phyloP scores from a whole-genome alignment of 1,139 yeast genomes.

The Nakaseomyces bracarensis region DNA sequence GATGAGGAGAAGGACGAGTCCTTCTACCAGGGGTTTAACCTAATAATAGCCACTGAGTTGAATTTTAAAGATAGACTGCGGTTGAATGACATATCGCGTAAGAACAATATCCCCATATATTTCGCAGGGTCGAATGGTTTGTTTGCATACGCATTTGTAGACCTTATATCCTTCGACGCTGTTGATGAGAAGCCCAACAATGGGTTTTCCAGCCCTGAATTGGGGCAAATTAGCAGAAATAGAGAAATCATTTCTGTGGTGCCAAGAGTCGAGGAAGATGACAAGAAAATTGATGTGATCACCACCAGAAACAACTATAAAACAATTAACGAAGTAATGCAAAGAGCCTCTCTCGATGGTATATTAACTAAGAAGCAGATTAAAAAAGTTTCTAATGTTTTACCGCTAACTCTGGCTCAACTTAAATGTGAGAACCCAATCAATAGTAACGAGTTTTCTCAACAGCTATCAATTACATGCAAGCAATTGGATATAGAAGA shows the following conservation, averaged over 20 bases:
- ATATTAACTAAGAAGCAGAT: conserved; percentile 49
- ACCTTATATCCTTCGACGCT: conserved; percentile 54
- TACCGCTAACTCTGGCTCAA: conserved; percentile 55
- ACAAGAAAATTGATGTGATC: conserved; percentile 41
- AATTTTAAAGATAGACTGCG: conserved; percentile 34
- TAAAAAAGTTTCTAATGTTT: conserved; percentile 48
- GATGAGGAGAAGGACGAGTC: conserved; percentile 28
- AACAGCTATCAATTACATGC: conserved; percentile 33
- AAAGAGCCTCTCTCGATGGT: conserved; percentile 35
- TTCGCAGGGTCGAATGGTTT: conserved; percentile 67
- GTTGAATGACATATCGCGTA: conserved; percentile 50
- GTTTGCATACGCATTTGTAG: conserved; percentile 75
- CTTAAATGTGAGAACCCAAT: conserved; percentile 15
- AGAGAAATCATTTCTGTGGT: conserved; percentile 47
- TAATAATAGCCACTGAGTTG: conserved; percentile 71
- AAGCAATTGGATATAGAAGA: conserved; percentile 37
- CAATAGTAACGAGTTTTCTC: conserved; percentile 26
- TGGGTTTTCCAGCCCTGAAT: conserved; percentile 33
- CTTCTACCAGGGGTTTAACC: conserved; percentile 54
- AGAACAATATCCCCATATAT: conserved; percentile 54
- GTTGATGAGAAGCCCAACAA: conserved; percentile 45
- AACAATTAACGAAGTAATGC: conserved; percentile 35
- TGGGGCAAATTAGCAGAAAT: conserved; percentile 41
- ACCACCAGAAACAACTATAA: conserved; percentile 49
- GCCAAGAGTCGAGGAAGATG: conserved; percentile 35